Base-by-base conservation (phyloP, 2,329 filamentous ascomycete species). In the Pseudocercospora eumusae region DNA sequence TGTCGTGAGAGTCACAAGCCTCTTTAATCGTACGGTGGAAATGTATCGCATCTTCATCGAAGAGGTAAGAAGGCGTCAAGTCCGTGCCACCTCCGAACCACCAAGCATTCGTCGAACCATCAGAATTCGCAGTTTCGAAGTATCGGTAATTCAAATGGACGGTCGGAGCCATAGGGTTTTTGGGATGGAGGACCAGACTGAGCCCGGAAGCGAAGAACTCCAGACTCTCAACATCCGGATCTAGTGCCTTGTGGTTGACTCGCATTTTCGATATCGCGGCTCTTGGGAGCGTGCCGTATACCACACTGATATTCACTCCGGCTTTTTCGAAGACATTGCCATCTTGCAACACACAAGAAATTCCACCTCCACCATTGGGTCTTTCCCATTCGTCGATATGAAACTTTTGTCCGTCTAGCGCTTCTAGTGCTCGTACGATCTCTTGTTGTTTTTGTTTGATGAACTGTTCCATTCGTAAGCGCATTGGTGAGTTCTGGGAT, bases 71-170 rank as follows among this genome's bases (percentile, higher is more conserved):
- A 0, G 95, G 95, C 11, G 95, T 99, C 69, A 99, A 79, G 77
- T 99, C 95, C 57, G 91, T 93, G 60, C 95, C 95, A 56, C 95
- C 95, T 66, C 95, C 95, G 72, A 96, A 99, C 95, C 95, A 99
- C 93, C 95, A 99, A 7, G 92, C 89, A 67, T 93, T 92, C 57
- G 83, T 88, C 68, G 83, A 89, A 47, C 90, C 92, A 70, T 93
- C 89, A 8, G 89, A 85, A 71, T 93, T 90, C 64, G 91, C 90
- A 1, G 95, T 99, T 81, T 99, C 95, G 74, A 99, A 99, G 79
- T 99, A 99, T 61, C 95, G 88, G 82, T 98, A 98, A 82, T 99
- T 99, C 70, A 99, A 84, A 77, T 99, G 95, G 18, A 99, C 95
- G 0, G 95, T 99, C 0, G 95, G 95, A 7, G 93, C 93, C 89